phyloP scores from a whole-genome alignment of 257 asterid genomes.

The Solanum verrucosum region DNA sequence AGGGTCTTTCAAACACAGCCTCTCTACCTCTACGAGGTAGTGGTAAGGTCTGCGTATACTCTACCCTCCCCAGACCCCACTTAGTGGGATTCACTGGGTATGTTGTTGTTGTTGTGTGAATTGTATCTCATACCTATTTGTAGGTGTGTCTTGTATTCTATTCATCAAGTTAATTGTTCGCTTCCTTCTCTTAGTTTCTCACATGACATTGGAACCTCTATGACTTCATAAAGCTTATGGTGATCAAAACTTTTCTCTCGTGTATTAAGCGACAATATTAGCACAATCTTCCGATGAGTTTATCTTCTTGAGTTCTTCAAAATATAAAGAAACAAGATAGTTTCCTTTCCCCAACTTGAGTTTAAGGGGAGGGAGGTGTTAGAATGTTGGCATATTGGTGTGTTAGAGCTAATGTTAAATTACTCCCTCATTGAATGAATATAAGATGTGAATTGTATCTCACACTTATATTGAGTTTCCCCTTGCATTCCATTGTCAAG shows the following conservation, averaged over 20 bases:
- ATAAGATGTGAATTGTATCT: not conserved
- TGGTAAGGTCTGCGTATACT: not conserved
- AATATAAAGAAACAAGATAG: not conserved
- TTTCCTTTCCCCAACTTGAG: not conserved
- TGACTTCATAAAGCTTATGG: not conserved
- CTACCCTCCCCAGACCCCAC: not conserved
- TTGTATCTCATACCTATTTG: not conserved
- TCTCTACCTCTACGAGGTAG: not conserved
- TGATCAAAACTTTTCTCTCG: not conserved
- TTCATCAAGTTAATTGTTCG: not conserved
- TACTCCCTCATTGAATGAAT: not conserved
- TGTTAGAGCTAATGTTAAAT: not conserved
- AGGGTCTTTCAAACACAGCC: not conserved
- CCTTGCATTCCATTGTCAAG: not conserved
- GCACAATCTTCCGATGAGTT: not conserved
- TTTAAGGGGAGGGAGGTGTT: not conserved
- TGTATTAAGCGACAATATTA: not conserved
- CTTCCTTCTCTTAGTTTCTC: not conserved
- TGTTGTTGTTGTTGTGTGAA: not conserved
- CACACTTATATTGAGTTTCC: not conserved
- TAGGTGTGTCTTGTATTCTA: not conserved
- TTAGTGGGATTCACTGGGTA: not conserved
- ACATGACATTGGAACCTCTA: not conserved
- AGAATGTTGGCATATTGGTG: not conserved
- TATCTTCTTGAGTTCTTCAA: not conserved